Evolutionary conservation across 2,329 filamentous ascomycete species (phyloP), one percentile per base, ranked within the genome.

Genomic region (Fusarium agapanthi): DNA sequence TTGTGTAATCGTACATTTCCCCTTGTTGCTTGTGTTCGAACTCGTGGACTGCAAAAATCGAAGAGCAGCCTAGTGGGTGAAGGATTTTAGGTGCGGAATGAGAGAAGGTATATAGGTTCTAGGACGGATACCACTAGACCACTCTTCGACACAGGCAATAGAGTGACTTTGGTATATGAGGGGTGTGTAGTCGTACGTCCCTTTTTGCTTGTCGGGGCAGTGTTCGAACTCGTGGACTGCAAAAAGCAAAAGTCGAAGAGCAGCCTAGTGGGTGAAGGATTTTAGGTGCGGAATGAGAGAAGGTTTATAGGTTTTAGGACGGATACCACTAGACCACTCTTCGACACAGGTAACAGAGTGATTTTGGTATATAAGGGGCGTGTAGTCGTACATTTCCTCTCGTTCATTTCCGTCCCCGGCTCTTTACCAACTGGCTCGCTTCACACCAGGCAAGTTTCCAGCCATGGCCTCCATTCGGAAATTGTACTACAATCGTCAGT

Each of bases 381-480:
- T 9, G 28, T 50, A 50, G 47, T 50, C 73, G 69, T 77, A 78
- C 76, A 76, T 44, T 65, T 38, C 32, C 54, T 30, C 57, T 51
- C 40, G 53, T 24, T 45, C 26, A 26, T 20, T 41, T 14, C 13
- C 14, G 18, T 35, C 7, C n/a, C 37, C 13, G 34, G 6, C 16
- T 47, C 54, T 70, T 81, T 93, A 99, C 96, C 96, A 99, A 83
- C 93, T 97, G 55, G 96, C 96, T 87, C 97, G 97, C 88, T 92
- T 94, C 61, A 99, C 96, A 77, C 96, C 96, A 0, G 96, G 95
- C 59, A 99, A 81, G 69, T 94, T 90, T 56, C 96, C 96, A 37
- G 89, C 91, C 71, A 98, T 85, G 24, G 96, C 96, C 82, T 97
- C 92, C 84, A 96, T 86, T 81, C 96, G 90, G 86, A 99, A 99